These are phyloP conservation scores for Saccharomycopsis crataegensis DNA, from an alignment of 1,139 yeast species.

Conservation along the genomic window DNA sequence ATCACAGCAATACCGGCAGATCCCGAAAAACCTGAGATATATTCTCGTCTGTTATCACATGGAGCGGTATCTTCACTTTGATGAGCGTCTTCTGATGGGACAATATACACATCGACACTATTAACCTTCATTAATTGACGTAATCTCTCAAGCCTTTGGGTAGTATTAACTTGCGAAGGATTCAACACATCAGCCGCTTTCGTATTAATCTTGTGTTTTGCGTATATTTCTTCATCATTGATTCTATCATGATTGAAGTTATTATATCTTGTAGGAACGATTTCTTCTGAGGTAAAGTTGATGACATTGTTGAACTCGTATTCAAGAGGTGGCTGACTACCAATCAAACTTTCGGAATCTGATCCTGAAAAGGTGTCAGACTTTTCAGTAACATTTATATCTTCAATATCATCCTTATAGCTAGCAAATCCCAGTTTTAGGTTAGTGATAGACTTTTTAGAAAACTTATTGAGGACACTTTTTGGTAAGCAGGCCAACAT, in stretches of 20 bases:
- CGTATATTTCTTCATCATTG: constrained; percentile 9
- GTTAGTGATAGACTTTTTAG: constrained; percentile 4
- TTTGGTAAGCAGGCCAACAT: constrained; percentile 5
- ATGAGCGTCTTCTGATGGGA: constrained; percentile 92
- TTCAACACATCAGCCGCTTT: neutral
- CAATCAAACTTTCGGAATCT: neutral
- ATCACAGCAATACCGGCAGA: constrained; percentile 91
- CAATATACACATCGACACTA: constrained; percentile 69
- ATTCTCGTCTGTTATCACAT: constrained; percentile 76
- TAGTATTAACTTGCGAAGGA: constrained; percentile 40
- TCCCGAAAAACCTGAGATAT: constrained; percentile 86
- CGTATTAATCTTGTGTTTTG: neutral
- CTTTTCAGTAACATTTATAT: neutral
- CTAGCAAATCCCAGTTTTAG: constrained; percentile 1
- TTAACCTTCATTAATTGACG: constrained; percentile 59
- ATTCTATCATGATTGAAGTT: constrained; percentile 3
- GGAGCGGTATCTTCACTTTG: constrained; percentile 83
- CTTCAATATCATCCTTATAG: constrained; percentile 1
- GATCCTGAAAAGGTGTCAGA: neutral
- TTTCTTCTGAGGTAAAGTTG: constrained; percentile 13
- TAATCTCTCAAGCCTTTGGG: constrained; percentile 51
- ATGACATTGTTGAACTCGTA: constrained; percentile 14
- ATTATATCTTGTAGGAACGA: constrained; percentile 4
- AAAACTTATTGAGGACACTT: constrained; percentile 7
- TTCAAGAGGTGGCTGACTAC: neutral